phyloP scores from a whole-genome alignment of 2,329 filamentous ascomycete species.

The Claviceps arundinis region DNA sequence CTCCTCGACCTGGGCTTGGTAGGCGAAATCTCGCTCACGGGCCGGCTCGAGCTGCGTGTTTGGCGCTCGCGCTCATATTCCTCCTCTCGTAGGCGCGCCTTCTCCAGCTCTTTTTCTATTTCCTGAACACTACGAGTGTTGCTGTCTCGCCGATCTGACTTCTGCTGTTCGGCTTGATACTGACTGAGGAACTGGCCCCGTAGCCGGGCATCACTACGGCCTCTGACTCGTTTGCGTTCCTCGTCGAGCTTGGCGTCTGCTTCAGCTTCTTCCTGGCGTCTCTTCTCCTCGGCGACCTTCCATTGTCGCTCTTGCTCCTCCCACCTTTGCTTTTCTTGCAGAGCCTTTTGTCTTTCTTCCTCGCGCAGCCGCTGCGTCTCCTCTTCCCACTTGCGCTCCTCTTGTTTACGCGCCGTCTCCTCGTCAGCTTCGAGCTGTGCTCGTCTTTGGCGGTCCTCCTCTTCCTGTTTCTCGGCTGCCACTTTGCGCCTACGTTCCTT shows the following conservation, averaged over 20 bases:
- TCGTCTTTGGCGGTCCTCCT: conserved; percentile 33
- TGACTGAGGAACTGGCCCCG: conserved; percentile 78
- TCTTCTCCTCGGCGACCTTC: conserved; percentile 62
- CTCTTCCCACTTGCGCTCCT: conserved; percentile 54
- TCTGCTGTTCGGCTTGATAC: conserved; percentile 57
- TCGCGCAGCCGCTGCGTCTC: conserved; percentile 48
- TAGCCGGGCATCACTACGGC: conserved; percentile 53
- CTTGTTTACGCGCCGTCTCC: conserved; percentile 44
- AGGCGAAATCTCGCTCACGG: conserved; percentile 5
- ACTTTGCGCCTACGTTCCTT: conserved; percentile 59
- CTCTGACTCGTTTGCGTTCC: conserved; percentile 50
- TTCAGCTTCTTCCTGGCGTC: conserved; percentile 59
- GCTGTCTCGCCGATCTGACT: conserved; percentile 12
- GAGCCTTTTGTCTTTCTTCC: conserved; percentile 45
- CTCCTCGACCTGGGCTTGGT: conserved; percentile 13
- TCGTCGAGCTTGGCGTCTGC: conserved; percentile 53
- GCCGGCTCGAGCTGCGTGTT: conserved; percentile 23
- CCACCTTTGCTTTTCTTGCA: conserved; percentile 61
- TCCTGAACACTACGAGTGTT: conserved; percentile 49
- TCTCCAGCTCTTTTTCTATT: conserved; percentile 59
- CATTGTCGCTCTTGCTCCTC: conserved; percentile 65
- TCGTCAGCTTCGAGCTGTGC: conserved; percentile 44
- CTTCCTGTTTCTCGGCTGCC: conserved; percentile 48
- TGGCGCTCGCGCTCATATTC: conserved; percentile 47
- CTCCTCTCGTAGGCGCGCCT: conserved; percentile 47